phyloP scores from a whole-genome alignment of 177 flowering plant species.

The Vitis hybrid region DNA sequence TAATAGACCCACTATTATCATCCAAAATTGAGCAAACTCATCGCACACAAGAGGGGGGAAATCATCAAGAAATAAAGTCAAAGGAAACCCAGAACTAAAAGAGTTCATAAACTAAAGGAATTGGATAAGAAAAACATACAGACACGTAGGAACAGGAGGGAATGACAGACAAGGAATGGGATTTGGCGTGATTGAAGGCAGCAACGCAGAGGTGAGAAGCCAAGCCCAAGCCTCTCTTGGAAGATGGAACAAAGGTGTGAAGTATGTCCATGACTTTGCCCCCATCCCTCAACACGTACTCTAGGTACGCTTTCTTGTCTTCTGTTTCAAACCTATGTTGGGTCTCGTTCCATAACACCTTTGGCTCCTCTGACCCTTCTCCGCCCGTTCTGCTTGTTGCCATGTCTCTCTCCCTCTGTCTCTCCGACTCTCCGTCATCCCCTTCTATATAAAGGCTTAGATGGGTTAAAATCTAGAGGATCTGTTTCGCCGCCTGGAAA shows the following conservation, averaged over 20 bases:
- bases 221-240: constrained; percentile 72
- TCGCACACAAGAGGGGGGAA: too few species aligned
- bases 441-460: too few species aligned
- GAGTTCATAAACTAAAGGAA: neutral
- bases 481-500: too few species aligned
- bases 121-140: constrained; percentile 29
- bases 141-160: constrained; percentile 87
- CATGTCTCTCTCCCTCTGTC: constrained; percentile 18
- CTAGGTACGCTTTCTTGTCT: constrained; percentile 66
- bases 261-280: constrained; percentile 69
- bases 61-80: neutral
- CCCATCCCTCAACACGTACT: constrained; percentile 40
- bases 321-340: constrained; percentile 62
- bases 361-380: constrained; percentile 21
- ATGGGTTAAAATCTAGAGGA: too few species aligned
- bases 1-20: too few species aligned
- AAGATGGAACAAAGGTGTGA: constrained; percentile 78
- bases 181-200: constrained; percentile 70
- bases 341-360: constrained; percentile 57
- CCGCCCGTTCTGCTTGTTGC: constrained; percentile 8
- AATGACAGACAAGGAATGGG: constrained; percentile 54
- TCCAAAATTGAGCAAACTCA: neutral
- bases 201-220: constrained; percentile 69
- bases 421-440: too few species aligned
- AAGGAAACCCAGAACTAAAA: neutral